Percentiles rank a stretch among this genome's conserved stretches.
Evolutionary conservation across 2,329 filamentous ascomycete species (phyloP).

Genomic region (Pyrenophora seminiperda): DNA sequence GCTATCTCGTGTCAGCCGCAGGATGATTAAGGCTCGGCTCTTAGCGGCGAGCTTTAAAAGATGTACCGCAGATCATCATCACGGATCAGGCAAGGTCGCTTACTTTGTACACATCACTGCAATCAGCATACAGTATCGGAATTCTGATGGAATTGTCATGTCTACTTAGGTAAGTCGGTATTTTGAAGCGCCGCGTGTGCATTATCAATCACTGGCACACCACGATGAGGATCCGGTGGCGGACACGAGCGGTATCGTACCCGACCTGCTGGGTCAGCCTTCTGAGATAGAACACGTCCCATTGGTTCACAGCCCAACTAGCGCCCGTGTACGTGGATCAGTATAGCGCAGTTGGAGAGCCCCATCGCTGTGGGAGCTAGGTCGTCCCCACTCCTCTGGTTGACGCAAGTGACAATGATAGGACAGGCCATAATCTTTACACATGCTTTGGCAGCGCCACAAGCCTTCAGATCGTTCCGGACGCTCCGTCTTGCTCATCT

Average conservation of each 20-base stretch:
- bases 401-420: not conserved
- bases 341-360: not conserved
- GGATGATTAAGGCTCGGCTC: slow-evolving; percentile 1
- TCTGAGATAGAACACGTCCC: not conserved
- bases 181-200: too few relatives aligned
- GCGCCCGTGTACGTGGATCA: slow-evolving; percentile 1
- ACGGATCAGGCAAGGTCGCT: too few relatives aligned
- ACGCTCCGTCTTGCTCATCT: not conserved
- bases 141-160: too few relatives aligned
- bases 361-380: not conserved
- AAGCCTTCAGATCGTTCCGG: not conserved
- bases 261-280: slow-evolving; percentile 2
- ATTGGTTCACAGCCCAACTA: not conserved
- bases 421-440: not conserved
- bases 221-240: not conserved
- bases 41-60: slow-evolving; percentile 4
- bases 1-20: not conserved
- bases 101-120: too few relatives aligned
- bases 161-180: too few relatives aligned
- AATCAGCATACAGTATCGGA: too few relatives aligned
- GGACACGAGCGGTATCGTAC: not conserved
- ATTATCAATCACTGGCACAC: too few relatives aligned
- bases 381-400: not conserved
- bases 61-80: not conserved
- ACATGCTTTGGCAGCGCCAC: not conserved